phyloP scores from a whole-genome alignment of 306 rosid species.

The Vigna mungo region DNA sequence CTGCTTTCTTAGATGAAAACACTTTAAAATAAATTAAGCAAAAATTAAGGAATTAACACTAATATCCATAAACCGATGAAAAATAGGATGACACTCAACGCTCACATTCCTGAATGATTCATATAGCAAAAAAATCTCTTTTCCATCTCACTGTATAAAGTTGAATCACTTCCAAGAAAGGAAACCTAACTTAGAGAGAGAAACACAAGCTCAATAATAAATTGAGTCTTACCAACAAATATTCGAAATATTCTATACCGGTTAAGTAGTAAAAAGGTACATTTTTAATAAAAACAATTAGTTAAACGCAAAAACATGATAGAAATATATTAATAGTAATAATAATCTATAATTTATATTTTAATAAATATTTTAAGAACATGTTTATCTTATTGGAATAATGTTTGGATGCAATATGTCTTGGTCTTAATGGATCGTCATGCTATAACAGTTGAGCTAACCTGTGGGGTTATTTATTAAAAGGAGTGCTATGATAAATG shows the following conservation, averaged over 20 bases:
- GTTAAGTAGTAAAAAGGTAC: neutral
- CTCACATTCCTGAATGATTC: too few relatives aligned
- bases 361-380: neutral
- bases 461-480: neutral
- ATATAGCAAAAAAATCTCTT: too few relatives aligned
- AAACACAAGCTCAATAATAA: too few relatives aligned
- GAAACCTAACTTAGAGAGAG: too few relatives aligned
- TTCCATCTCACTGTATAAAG: too few relatives aligned
- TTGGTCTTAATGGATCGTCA: neutral
- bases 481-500: neutral
- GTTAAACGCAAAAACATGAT: neutral
- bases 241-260: neutral
- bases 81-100: too few relatives aligned
- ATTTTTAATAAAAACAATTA: neutral
- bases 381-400: neutral
- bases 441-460: constrained; percentile 15
- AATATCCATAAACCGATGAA: too few relatives aligned
- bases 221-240: neutral
- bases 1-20: too few relatives aligned
- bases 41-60: too few relatives aligned
- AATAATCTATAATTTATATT: neutral
- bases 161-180: too few relatives aligned
- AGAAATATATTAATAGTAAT: neutral
- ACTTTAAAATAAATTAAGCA: too few relatives aligned
- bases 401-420: too few relatives aligned